Evolutionary conservation across 2,329 filamentous ascomycete species (phyloP).

Genomic region (Chaetomium globosum): DNA sequence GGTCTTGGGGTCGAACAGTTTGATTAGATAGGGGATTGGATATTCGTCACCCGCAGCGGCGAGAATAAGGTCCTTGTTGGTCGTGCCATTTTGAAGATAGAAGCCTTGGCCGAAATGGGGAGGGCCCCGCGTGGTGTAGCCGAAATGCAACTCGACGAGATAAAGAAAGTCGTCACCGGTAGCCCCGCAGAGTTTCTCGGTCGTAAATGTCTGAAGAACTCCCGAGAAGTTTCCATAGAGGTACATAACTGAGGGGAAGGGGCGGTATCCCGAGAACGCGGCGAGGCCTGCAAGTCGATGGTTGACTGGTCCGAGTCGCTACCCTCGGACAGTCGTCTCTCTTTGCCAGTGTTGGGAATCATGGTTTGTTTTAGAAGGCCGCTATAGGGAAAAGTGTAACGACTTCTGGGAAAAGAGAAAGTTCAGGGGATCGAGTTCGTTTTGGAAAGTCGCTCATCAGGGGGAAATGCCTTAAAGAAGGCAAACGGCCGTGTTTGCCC

Average conservation of each 20-base stretch:
- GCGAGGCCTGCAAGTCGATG: neutral
- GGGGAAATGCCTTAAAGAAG: too few species aligned
- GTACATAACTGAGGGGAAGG: constrained; percentile 21
- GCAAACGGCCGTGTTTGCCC: too few species aligned
- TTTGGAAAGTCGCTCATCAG: too few species aligned
- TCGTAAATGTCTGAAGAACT: constrained; percentile 7
- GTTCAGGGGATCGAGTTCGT: too few species aligned
- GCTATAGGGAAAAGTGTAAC: too few species aligned
- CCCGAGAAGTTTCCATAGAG: constrained; percentile 22
- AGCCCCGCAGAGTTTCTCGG: constrained; percentile 20
- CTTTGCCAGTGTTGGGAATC: neutral
- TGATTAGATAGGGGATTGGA: constrained; percentile 2
- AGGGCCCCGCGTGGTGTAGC: constrained; percentile 22
- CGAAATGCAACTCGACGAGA: constrained; percentile 22
- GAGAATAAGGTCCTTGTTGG: constrained; percentile 17
- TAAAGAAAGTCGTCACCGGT: constrained; percentile 21
- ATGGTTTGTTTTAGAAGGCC: too few species aligned
- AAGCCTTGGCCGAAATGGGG: constrained; percentile 24
- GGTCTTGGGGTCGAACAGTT: constrained; percentile 21
- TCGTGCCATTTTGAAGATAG: constrained; percentile 25
- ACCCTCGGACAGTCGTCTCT: neutral
- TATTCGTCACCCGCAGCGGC: constrained; percentile 24
- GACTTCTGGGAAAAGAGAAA: too few species aligned
- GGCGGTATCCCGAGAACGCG: constrained; percentile 15
- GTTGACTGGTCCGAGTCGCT: neutral